Evolutionary conservation across 176 grass and related monocot genomes (phyloP).

Genomic region (Rhynchospora pubera): DNA sequence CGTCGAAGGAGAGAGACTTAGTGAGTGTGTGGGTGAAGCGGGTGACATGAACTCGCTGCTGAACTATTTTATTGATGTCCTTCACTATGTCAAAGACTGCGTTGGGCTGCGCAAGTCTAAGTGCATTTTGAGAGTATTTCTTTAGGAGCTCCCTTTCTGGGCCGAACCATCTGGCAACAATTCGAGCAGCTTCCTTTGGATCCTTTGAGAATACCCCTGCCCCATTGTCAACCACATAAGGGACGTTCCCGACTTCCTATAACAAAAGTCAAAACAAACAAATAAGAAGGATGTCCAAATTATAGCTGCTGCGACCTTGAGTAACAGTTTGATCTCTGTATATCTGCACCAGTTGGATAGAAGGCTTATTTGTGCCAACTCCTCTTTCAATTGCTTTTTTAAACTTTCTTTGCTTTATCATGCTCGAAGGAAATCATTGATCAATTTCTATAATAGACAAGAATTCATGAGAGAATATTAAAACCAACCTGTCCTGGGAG

Average conservation of each 20-base stretch:
- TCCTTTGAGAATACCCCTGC: constrained; percentile 65
- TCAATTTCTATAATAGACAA: background rate
- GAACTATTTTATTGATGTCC: constrained; percentile 65
- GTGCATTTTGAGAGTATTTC: constrained; percentile 51
- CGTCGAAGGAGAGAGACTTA: constrained; percentile 34
- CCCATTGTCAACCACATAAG: constrained; percentile 75
- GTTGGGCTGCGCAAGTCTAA: constrained; percentile 56
- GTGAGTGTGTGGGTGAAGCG: constrained; percentile 41
- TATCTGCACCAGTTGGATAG: background rate
- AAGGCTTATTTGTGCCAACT: background rate
- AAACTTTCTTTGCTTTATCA: background rate
- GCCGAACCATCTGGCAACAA: constrained; percentile 59
- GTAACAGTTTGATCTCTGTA: background rate
- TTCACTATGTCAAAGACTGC: constrained; percentile 75
- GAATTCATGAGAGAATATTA: background rate
- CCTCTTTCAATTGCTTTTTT: background rate
- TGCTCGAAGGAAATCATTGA: background rate
- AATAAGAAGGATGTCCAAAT: background rate
- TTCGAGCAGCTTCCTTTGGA: constrained; percentile 41
- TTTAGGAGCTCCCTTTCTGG: constrained; percentile 23
- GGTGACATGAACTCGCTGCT: constrained; percentile 26
- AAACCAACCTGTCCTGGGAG: constrained; percentile 67
- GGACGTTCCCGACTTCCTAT: constrained; percentile 78
- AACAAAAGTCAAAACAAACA: background rate
- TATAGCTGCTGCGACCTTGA: background rate